Evolutionary conservation across 2,329 filamentous ascomycete species (phyloP), one percentile per base, ranked within the genome.

Genomic region (Cladobotryum protrusum): DNA sequence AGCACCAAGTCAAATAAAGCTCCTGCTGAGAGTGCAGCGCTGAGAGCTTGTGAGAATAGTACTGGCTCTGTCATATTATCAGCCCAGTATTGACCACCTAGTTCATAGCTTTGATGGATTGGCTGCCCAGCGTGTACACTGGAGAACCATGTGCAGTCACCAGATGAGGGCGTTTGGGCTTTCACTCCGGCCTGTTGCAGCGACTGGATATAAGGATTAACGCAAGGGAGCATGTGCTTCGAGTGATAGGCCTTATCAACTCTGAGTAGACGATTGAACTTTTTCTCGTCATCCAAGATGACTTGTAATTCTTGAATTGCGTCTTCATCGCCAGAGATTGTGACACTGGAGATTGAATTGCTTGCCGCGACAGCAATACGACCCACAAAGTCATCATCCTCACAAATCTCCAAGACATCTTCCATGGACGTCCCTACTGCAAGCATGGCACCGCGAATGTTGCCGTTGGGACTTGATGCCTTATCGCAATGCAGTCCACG

Each of bases 191-290:
- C 17, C 2, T 11, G 36, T 8, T 15, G 33, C 0, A 50, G 36
- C 3, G 32, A 32, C 2, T 41, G 20, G 3, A 50, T 24, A 32
- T 50, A 50, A 7, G 46, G 36, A 5, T 32, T 19, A n/a, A 36
- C 20, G 1, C 46, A 45, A 1, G 41, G 19, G 1, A 24, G 20
- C 74, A 78, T 78, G 55, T 76, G 74, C 1, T 64, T 65, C 0
- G 74, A 77, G 59, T 78, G 75, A 47, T 77, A 78, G 0, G 73
- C 74, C 0, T 66, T 73, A 43, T 76, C 72, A 1, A 77, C 67
- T 2, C 56, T 53, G 9, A 78, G 58, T 0, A 63, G 8, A 2
- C 68, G 59, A 0, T 64, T 62, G 43, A 72, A 71, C 47, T 58
- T 67, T 1, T 59, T 40, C 6, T 48, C 45, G 13, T 49, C 56